phyloP scores from a whole-genome alignment of 306 rosid genomes.

The Urtica urens region DNA sequence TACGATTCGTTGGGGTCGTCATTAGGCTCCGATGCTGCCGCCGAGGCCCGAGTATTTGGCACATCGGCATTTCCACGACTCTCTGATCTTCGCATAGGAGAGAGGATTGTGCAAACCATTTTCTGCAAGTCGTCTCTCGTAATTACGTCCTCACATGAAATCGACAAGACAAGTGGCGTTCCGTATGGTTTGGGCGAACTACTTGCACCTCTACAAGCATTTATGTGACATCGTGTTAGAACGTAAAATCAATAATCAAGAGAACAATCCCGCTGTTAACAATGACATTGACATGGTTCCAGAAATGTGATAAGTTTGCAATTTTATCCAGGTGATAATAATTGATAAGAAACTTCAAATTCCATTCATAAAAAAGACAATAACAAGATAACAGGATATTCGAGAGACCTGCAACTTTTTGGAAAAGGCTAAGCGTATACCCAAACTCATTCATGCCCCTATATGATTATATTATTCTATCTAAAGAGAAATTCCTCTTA shows the following conservation, averaged over 20 bases:
- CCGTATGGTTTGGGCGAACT: conserved; percentile 58
- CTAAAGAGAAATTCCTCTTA: too few species aligned
- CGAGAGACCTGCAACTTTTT: too few species aligned
- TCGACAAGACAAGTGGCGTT: conserved; percentile 59
- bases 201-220: conserved; percentile 33
- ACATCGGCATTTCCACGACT: conserved; percentile 28
- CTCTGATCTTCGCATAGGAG: conserved; percentile 54
- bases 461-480: too few species aligned
- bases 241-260: too few species aligned
- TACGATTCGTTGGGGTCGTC: conserved; percentile 26
- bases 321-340: neutral
- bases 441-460: too few species aligned
- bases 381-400: too few species aligned
- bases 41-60: conserved; percentile 36
- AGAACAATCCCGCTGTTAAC: neutral
- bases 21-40: conserved; percentile 28
- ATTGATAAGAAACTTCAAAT: neutral
- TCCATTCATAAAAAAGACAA: too few species aligned
- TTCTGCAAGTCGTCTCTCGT: conserved; percentile 58
- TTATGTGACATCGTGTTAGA: conserved; percentile 2
- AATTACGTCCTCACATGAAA: conserved; percentile 58
- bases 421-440: too few species aligned
- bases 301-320: neutral
- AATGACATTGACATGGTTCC: neutral
- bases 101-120: conserved; percentile 50